Percentiles rank a stretch among this genome's conserved stretches.
Evolutionary conservation across 2,329 filamentous ascomycete genomes (phyloP).

Genomic region (Monosporascus sp.): DNA sequence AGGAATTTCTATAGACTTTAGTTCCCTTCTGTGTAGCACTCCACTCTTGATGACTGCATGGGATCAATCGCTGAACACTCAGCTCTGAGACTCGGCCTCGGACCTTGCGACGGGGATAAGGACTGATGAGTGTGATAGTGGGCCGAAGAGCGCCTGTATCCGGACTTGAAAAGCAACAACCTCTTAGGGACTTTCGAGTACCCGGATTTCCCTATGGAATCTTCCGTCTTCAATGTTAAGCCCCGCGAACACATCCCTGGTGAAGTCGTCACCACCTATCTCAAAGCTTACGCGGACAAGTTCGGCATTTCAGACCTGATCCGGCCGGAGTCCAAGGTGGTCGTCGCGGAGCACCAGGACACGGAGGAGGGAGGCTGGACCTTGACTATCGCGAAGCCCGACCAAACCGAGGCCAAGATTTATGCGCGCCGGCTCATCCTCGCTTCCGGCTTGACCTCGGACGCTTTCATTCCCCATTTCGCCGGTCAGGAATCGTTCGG

Average conservation of each 20-base stretch:
- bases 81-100: not conserved
- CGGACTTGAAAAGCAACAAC: slow-evolving; percentile 69
- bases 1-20: not conserved
- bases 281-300: slow-evolving; percentile 49
- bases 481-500: slow-evolving; percentile 44
- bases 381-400: slow-evolving; percentile 12
- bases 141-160: slow-evolving; percentile 62
- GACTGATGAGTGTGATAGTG: slow-evolving; percentile 35
- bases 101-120: not conserved
- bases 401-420: slow-evolving; percentile 19
- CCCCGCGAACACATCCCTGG: slow-evolving; percentile 56
- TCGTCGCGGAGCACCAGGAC: slow-evolving; percentile 44
- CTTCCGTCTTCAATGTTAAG: slow-evolving; percentile 41
- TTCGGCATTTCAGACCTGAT: slow-evolving; percentile 46
- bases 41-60: not conserved
- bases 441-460: slow-evolving; percentile 56
- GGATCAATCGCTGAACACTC: too few relatives aligned
- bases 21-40: not conserved
- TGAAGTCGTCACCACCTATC: slow-evolving; percentile 49
- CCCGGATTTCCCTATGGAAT: slow-evolving; percentile 66
- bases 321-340: slow-evolving; percentile 46
- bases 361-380: slow-evolving; percentile 28
- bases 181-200: slow-evolving; percentile 69
- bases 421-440: slow-evolving; percentile 49
- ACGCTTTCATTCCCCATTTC: slow-evolving; percentile 50